Base-by-base conservation (phyloP, 805 yeast species). In the Ogataea paraovalis region DNA sequence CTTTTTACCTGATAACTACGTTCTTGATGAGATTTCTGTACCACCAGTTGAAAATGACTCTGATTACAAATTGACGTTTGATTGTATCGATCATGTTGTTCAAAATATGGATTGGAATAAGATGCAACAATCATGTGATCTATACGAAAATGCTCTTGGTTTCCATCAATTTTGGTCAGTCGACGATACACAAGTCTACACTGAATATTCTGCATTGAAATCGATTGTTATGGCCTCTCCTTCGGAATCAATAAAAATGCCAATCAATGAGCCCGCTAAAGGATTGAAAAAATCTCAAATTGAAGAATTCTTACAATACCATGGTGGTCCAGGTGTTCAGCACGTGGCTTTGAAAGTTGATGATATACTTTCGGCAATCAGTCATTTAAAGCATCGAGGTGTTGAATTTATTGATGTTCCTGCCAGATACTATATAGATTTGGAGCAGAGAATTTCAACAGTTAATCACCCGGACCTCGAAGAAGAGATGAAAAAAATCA, bases 151-250 rank as follows among this genome's bases (percentile, higher is more conserved):
- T 22, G 76, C 79, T 2, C 79, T 87, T 55, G 90, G 90, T 1
- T 85, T 88, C 66, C 89, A 83, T 55, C 72, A 80, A 59, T 87
- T 79, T 61, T 86, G 95, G 94, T 83, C 92, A 0, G 95, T 85
- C 12, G 96, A 87, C 62, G 96, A 88, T 52, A 72, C 71, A 41
- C 86, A 83, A 53, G 78, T 88, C n/a, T 73, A 75, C 43, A 87
- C 96, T 0, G 80, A 78, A 45, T 80, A 69, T 54, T 78, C 90
- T 2, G 86, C 94, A 0, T 74, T 87, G 47, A 73, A 78, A 46
- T 84, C 95, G 12, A 77, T 81, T 21, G 96, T 88, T 13, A 83
- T 88, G 90, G 79, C 91, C 0, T 79, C 86, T 7, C 68, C 73
- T 13, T 78, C 82, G 54, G 87, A 83, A 14, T 64, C 58, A 36